A percentile compares a stretch with the other conserved stretches of the same genome.
phyloP scores from a whole-genome alignment of 225 moss, liverwort and hornwort species.

The Polytrichum formosum region DNA sequence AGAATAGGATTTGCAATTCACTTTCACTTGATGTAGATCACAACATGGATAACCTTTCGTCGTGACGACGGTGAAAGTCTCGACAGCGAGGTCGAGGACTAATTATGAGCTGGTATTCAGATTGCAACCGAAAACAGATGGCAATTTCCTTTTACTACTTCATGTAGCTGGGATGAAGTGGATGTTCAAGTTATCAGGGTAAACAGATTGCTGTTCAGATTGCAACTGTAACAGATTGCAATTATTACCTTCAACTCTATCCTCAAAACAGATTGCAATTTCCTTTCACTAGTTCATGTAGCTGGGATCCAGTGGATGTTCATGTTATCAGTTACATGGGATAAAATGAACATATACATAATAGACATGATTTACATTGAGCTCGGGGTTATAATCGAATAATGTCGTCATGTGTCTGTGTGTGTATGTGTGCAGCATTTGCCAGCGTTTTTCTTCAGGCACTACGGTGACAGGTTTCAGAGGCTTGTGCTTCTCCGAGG shows the following conservation, averaged over 20 bases:
- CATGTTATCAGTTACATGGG: neutral
- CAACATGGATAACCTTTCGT: neutral
- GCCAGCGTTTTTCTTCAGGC: conserved; percentile 36
- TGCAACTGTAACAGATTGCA: too few species aligned
- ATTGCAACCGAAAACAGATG: too few species aligned
- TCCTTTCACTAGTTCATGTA: too few species aligned
- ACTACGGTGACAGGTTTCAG: conserved; percentile 32
- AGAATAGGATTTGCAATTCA: neutral
- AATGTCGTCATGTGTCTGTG: too few species aligned
- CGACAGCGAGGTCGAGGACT: conserved; percentile 11
- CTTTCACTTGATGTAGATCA: too few species aligned
- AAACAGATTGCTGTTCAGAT: too few species aligned
- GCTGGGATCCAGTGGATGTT: neutral
- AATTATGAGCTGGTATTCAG: too few species aligned
- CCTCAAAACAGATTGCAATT: neutral
- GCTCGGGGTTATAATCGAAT: neutral
- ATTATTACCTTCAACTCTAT: neutral
- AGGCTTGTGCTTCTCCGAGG: conserved; percentile 30
- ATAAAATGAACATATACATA: neutral
- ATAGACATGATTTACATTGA: neutral
- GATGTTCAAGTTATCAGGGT: too few species aligned
- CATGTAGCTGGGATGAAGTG: neutral
- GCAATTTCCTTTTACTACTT: too few species aligned
- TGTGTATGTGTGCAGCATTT: conserved; percentile 24
- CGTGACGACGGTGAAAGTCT: neutral